Percentiles rank a stretch among this genome's conserved stretches.
Evolutionary conservation across 2,329 filamentous ascomycete species (phyloP).

Genomic region (Aspergillus jensenii): DNA sequence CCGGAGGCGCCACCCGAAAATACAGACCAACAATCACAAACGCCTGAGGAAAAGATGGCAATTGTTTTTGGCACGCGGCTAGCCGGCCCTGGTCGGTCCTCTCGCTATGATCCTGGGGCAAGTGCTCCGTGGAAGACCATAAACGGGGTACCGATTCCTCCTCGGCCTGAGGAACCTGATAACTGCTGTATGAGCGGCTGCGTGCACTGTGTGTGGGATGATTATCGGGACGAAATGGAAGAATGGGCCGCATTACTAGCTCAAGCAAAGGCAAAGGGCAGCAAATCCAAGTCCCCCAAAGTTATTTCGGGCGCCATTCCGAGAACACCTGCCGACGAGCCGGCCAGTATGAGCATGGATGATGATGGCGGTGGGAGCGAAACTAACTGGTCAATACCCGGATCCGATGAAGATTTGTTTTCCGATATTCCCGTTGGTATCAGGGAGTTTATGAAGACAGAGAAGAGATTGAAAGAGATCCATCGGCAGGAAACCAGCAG

Average conservation of each 20-base stretch:
- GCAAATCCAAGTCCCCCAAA: slow-evolving; percentile 20
- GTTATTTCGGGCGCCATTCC: slow-evolving; percentile 32
- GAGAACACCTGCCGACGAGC: slow-evolving; percentile 47
- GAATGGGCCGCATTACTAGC: slow-evolving; percentile 71
- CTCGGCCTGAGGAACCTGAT: slow-evolving; percentile 82
- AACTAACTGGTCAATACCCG: slow-evolving; percentile 59
- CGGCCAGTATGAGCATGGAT: slow-evolving; percentile 66
- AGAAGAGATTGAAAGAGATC: slow-evolving; percentile 82
- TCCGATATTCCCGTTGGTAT: slow-evolving; percentile 85
- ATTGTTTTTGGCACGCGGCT: slow-evolving; percentile 82
- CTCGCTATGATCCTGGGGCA: slow-evolving; percentile 54
- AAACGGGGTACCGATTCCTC: slow-evolving; percentile 79
- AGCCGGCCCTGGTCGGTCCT: slow-evolving; percentile 67
- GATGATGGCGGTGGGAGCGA: slow-evolving; percentile 77
- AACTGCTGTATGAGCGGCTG: slow-evolving; percentile 99
- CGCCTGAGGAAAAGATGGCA: slow-evolving; percentile 52
- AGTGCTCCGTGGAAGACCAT: slow-evolving; percentile 60
- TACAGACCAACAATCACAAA: slow-evolving; percentile 21
- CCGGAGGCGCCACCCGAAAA: slow-evolving; percentile 19
- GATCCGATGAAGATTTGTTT: slow-evolving; percentile 63
- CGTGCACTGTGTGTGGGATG: slow-evolving; percentile 96
- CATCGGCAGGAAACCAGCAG: slow-evolving; percentile 57
- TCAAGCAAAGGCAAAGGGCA: slow-evolving; percentile 55
- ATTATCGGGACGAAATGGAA: slow-evolving; percentile 87
- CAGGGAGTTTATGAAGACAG: slow-evolving; percentile 93